Base-by-base conservation (phyloP, 495 filamentous ascomycete species). In the Penicillium antarcticum region DNA sequence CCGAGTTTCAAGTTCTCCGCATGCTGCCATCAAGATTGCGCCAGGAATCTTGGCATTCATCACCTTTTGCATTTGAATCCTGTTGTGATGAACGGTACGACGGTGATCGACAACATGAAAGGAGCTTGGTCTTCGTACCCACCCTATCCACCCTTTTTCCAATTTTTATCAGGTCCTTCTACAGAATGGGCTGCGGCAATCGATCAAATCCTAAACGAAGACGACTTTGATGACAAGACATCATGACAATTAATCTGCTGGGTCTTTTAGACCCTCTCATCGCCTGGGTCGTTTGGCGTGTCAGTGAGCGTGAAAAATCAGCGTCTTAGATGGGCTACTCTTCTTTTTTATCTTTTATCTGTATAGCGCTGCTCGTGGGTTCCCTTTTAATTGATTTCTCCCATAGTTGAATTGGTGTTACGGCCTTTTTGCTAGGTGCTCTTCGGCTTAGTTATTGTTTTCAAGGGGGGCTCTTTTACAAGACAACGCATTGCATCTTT, bases 211-310 rank as follows among this genome's bases (percentile, higher is more conserved):
- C 50, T 51, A 49, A 63, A 54, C 50, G 52, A 57, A 66, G 62
- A 66, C 62, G 60, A 63, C 60, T 42, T 61, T 66, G 57, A 66
- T 61, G 62, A 66, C 60, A 61, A 63, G 62, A 66, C 49, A 66
- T 49, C 47, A 49, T 66, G 60, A 66, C 52, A 53, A 58, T 55
- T 57, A 63, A 58, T 63, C 41, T 63, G 51, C 52, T 56, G 56
- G 56, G 53, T 48, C 51, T 40, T 33, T 32, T 36, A 41, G 32
- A 58, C 46, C 54, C 52, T 56, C 42, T 50, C 36, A 63, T 53
- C 46, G 54, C 55, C 62, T 63, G 47, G 54, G 57, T 53, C 49
- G 55, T 53, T 50, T 32, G 62, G 55, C 49, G 47, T 66, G 42
- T 56, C 52, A 60, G 53, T 62, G 59, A 62, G 62, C 59, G 56